These are phyloP conservation scores for Metschnikowia baotianmanensis DNA, from an alignment of 805 yeast genomes.

Conservation along the genomic window DNA sequence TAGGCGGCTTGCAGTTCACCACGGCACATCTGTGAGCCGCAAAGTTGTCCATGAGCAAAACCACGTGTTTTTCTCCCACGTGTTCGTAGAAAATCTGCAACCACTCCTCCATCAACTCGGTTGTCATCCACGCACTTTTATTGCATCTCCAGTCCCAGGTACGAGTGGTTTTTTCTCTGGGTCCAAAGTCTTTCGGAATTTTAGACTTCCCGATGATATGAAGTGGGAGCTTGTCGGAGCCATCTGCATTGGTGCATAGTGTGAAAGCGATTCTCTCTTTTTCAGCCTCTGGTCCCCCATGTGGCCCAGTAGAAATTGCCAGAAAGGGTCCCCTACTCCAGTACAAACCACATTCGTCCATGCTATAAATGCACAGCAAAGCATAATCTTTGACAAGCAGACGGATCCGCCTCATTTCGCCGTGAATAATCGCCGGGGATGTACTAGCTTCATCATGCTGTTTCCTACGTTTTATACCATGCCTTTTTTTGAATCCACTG, in stretches of 20 bases:
- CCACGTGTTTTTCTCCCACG: not conserved
- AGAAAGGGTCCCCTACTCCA: not conserved
- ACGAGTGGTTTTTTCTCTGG: not conserved
- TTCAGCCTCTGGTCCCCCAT: not conserved
- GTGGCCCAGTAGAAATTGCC: not conserved
- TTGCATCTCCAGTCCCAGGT: not conserved
- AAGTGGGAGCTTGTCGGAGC: constrained; percentile 1
- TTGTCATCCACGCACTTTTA: not conserved
- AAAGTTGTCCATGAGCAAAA: not conserved
- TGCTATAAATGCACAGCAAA: not conserved
- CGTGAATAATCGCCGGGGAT: too few relatives aligned
- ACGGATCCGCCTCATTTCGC: not conserved
- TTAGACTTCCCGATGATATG: not conserved
- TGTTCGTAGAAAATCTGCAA: not conserved
- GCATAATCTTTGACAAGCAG: not conserved
- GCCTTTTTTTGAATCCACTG: not conserved
- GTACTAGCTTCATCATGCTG: not conserved
- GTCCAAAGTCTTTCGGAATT: not conserved
- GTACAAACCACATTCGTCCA: constrained; percentile 2
- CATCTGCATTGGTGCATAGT: constrained; percentile 3
- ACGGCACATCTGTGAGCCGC: not conserved
- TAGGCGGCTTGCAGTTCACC: not conserved
- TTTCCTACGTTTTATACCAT: not conserved
- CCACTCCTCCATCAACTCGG: not conserved
- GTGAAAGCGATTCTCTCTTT: not conserved